These are phyloP conservation scores for Teratosphaeria nubilosa DNA, from an alignment of 2,329 filamentous ascomycete species.

Conservation along the genomic window DNA sequence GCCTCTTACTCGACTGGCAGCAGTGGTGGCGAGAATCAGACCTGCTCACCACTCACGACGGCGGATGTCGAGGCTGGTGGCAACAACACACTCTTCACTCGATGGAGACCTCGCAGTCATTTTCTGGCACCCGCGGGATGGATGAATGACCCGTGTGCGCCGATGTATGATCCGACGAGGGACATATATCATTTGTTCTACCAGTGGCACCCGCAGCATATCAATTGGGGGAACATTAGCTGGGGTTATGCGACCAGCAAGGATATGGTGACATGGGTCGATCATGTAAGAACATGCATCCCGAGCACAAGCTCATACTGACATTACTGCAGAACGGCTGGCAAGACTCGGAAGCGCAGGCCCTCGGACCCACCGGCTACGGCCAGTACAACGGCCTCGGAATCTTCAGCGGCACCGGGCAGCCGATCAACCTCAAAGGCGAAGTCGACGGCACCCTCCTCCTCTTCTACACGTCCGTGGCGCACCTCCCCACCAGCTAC, in stretches of 20 bases:
- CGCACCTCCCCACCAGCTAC: slow-evolving; percentile 37
- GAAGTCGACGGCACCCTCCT: slow-evolving; percentile 37
- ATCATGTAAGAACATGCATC: slow-evolving; percentile 2
- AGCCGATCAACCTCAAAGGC: slow-evolving; percentile 39
- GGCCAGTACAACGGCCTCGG: slow-evolving; percentile 41
- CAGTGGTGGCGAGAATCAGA: slow-evolving; percentile 1
- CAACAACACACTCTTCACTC: slow-evolving; percentile 40
- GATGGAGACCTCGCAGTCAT: slow-evolving; percentile 39
- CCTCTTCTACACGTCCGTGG: slow-evolving; percentile 39
- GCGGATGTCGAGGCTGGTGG: slow-evolving; percentile 25
- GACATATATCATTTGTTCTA: slow-evolving; percentile 45
- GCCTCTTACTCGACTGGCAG: not conserved
- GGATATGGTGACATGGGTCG: slow-evolving; percentile 34
- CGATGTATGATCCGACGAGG: slow-evolving; percentile 39
- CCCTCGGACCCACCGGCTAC: slow-evolving; percentile 31
- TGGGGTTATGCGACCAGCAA: slow-evolving; percentile 45
- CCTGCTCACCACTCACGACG: slow-evolving; percentile 20
- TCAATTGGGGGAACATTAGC: slow-evolving; percentile 39
- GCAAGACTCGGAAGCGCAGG: slow-evolving; percentile 32
- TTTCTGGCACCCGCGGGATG: slow-evolving; percentile 39
- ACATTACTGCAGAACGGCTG: slow-evolving; percentile 32
- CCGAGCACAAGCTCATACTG: not conserved
- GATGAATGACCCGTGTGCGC: slow-evolving; percentile 39
- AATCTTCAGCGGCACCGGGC: slow-evolving; percentile 43
- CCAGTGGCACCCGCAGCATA: slow-evolving; percentile 41